Evolutionary conservation across 176 grass and related monocot species (phyloP).

Genomic region (Zoysia pacifica): DNA sequence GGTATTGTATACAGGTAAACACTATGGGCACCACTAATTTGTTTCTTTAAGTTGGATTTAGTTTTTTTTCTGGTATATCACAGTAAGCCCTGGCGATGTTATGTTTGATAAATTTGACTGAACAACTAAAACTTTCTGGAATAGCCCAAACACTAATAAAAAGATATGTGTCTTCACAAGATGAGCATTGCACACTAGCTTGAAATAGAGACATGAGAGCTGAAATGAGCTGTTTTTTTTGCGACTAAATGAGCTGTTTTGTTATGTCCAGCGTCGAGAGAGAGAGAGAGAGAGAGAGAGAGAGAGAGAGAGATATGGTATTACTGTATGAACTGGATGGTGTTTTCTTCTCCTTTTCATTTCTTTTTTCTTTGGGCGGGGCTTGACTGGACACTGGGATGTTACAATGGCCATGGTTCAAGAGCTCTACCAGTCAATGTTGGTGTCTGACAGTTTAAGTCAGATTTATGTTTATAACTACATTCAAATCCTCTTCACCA

Average conservation of each 20-base stretch:
- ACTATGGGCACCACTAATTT: background rate
- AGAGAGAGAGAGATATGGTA: background rate
- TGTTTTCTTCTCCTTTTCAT: background rate
- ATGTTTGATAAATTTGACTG: background rate
- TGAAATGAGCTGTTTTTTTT: background rate
- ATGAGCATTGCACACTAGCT: background rate
- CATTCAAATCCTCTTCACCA: background rate
- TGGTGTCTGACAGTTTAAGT: background rate
- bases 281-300: background rate
- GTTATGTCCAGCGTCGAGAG: background rate
- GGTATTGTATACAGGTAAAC: conserved; percentile 43
- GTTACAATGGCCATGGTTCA: background rate
- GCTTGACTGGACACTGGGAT: background rate
- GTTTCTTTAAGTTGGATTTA: conserved; percentile 2
- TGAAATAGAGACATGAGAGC: background rate
- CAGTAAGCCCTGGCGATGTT: background rate
- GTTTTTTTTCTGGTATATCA: background rate
- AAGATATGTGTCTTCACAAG: background rate
- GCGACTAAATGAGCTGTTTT: background rate
- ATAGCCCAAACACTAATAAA: background rate
- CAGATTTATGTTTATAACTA: background rate
- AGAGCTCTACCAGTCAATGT: too few species aligned
- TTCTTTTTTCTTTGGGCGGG: background rate
- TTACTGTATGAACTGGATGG: background rate
- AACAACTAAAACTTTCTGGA: background rate